Percentiles rank a stretch among this genome's conserved stretches.
Conservation (phyloP, 1,139 yeast genomes). For the Saccharomyces hybrid region DNA sequence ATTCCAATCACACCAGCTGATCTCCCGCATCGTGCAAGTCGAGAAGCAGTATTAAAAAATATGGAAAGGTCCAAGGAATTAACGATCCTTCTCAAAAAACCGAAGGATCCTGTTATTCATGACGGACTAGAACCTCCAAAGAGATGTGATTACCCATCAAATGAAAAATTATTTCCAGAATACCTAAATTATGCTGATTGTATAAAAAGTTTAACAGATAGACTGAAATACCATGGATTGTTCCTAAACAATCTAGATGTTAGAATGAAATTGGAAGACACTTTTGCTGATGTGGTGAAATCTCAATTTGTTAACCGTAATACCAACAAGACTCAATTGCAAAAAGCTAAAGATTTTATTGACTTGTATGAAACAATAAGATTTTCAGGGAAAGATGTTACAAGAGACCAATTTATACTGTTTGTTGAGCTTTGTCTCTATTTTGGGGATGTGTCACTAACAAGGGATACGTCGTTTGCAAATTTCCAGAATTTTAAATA, state of each 20-base stretch:
- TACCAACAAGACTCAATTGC: conserved; percentile 12
- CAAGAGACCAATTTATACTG: conserved; percentile 51
- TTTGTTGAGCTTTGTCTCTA: conserved; percentile 45
- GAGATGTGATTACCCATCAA: conserved; percentile 16
- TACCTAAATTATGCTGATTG: conserved; percentile 25
- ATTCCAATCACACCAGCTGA: conserved; percentile 60
- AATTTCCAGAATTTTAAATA: background rate
- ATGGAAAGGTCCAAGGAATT: conserved; percentile 33
- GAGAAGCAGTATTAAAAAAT: conserved; percentile 37
- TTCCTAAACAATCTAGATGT: conserved; percentile 18
- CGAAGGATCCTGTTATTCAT: conserved; percentile 27
- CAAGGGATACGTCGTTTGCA: conserved; percentile 9
- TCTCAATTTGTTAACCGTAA: conserved; percentile 17
- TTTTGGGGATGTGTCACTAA: conserved; percentile 21
- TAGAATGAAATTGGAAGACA: conserved; percentile 17
- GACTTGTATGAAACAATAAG: conserved; percentile 61
- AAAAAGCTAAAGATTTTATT: conserved; percentile 37
- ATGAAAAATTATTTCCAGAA: conserved; percentile 26
- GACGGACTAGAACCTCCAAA: conserved; percentile 30
- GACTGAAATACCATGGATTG: conserved; percentile 29
- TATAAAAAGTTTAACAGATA: conserved; percentile 26
- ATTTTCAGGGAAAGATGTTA: conserved; percentile 57
- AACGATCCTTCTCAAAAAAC: conserved; percentile 21
- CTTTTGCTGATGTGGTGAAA: conserved; percentile 22
- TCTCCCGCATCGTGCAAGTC: conserved; percentile 45